Base-by-base conservation (phyloP, 768 basidiomycete species). In the Cantharellus anzutake region DNA sequence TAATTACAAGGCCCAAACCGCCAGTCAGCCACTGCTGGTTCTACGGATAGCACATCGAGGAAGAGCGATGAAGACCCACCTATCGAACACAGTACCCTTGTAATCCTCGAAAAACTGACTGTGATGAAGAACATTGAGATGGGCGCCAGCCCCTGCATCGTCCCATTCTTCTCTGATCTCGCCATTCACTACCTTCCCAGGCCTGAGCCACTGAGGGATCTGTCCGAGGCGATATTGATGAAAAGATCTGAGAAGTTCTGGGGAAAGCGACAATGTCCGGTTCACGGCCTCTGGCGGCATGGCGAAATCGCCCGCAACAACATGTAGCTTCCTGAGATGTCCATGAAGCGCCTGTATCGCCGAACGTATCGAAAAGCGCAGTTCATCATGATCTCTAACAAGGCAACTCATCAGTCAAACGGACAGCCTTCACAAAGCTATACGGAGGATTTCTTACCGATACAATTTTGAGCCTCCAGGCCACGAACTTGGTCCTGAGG, bases 311-410 rank as follows among this genome's bases (percentile, higher is more conserved):
- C 58, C 59, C 2, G 63, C 64, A 40, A 68, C 51, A 57, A 68
- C 51, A 48, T 64, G 63, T 4, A 68, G 39, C 3, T 60, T 59
- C 1, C 60, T 38, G 5, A 58, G 55, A 39, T 44, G 50, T 4
- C n/a, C 11, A 3, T 57, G n/a, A 44, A 68, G 56, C 7, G 63
- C 50, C 0, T 55, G 35, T 2, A 66, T 4, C 16, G 61, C 63
- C 3, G 67, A 67, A 7, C 68, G 65, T 2, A 68, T 55, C 1
- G 67, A 68, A 62, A 59, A 67, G 11, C 65, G 63, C 2, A 69
- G 63, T 38, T 69, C 68, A 52, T 65, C 68, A 59, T 67, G 65
- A 5, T 67, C 66, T 2, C 67, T 64, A 56, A 20, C 2, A 29
- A 29, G 20, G 20, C 20, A 29, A 29, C 20, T 29, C 20, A 29